A percentile compares a stretch with the other conserved stretches of the same genome.
phyloP scores from a whole-genome alignment of 2,329 filamentous ascomycete genomes.

The Geosmithia morbida region DNA sequence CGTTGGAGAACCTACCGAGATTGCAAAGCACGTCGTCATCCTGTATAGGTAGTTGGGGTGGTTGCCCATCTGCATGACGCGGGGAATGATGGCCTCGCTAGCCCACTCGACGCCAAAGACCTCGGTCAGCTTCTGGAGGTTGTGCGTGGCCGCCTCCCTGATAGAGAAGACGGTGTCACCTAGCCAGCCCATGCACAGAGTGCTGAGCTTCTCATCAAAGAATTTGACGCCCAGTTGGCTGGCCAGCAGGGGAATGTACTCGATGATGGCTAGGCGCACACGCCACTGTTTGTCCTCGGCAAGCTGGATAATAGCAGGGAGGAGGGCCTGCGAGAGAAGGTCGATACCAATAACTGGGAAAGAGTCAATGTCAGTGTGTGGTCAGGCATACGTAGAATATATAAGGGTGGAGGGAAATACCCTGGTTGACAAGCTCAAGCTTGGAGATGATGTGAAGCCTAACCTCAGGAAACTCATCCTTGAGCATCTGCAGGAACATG shows the following conservation, averaged over 20 bases:
- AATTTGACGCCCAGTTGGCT: constrained; percentile 94
- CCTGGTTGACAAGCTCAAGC: constrained; percentile 93
- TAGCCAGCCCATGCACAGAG: constrained; percentile 95
- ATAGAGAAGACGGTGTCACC: constrained; percentile 99
- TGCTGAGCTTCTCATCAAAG: constrained; percentile 94
- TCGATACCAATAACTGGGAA: constrained; percentile 86
- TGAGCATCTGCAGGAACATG: constrained; percentile 99
- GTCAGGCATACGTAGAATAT: background rate
- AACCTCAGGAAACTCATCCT: constrained; percentile 97
- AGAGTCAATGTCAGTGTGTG: constrained; percentile 7
- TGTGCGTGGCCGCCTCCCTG: constrained; percentile 90
- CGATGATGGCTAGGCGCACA: constrained; percentile 93
- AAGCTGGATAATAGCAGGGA: constrained; percentile 92
- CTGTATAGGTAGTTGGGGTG: constrained; percentile 98
- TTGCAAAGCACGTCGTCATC: constrained; percentile 99
- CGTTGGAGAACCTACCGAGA: constrained; percentile 55
- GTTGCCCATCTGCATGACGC: constrained; percentile 96
- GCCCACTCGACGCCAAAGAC: constrained; percentile 98
- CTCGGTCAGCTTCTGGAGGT: constrained; percentile 95
- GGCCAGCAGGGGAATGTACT: constrained; percentile 94
- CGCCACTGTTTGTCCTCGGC: constrained; percentile 99
- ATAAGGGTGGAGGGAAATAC: constrained; percentile 27
- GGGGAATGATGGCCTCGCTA: constrained; percentile 90
- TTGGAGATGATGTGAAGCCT: constrained; percentile 99
- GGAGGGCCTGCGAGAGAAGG: constrained; percentile 84